Base-by-base conservation (phyloP, 192 early-diverging fungal genomes). In the Chytriomyces sp. region DNA sequence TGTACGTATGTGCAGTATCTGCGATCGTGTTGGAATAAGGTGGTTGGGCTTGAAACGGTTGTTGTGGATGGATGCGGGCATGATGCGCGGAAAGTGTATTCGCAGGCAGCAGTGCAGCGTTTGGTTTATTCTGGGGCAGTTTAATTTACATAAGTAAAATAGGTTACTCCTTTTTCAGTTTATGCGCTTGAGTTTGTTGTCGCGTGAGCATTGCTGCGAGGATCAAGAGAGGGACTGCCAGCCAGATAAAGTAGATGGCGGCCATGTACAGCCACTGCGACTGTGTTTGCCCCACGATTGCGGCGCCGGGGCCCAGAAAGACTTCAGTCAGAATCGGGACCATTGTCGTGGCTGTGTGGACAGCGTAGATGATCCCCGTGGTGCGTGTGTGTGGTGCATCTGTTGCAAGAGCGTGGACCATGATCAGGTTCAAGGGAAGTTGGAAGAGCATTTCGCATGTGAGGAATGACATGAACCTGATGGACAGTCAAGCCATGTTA, bases 371-470 rank as follows among this genome's bases (percentile, higher is more conserved):
- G 43, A 73, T 62, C 2, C 28, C 23, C 26, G 72, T 18, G 61
- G 47, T 73, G 24, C 66, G 67, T 11, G 46, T 47, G 67, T 26
- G n/a, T 8, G 43, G 67, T 0, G 67, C n/a, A 24, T 46, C 67
- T 28, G 53, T 20, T 13, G 20, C 53, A 20, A 57, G 53, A 20
- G 53, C 10, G 53, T 44, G 18, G 24, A 53, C 67, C 11, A 24
- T 35, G 67, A 23, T 16, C n/a, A 76, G n/a, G 67, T 70, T 72
- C n/a, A 76, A 72, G n/a, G 74, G 74, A 44, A 72, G 24, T 28
- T 76, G 74, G 2, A 76, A 26, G 45, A 76, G 67, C 9, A 72
- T 16, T 49, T 76, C 74, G 68, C 44, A 23, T 16, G 47, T 23
- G 24, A 76, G 43, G 74, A 70, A 49, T 18, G 68, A 45, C 18